Base-by-base conservation (phyloP, 2,329 filamentous ascomycete species). In the Alternaria ethzedia region DNA sequence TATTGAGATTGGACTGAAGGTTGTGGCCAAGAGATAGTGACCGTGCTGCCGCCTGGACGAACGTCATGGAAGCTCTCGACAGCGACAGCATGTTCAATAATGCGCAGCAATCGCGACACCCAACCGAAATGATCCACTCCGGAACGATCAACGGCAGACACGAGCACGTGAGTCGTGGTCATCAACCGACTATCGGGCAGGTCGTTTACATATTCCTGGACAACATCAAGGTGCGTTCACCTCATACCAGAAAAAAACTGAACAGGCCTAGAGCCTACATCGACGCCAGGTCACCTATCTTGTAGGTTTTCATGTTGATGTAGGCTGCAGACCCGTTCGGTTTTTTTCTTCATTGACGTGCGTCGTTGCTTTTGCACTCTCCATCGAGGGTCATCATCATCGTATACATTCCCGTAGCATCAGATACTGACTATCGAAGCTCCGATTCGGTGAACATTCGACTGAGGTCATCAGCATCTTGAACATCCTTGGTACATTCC, bases 391-490 rank as follows among this genome's bases (percentile, higher is more conserved):
- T n/a, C n/a, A n/a, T n/a, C n/a, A n/a, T n/a, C n/a, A n/a, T n/a
- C n/a, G n/a, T n/a, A n/a, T n/a, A n/a, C n/a, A n/a, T 32, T 32
- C 28, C 28, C 2, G 8, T 21, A n/a, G 15, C 23, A 20, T 21
- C 8, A 64, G 13, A 68, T 15, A 11, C 15, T 32, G 13, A 52
- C 13, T 2, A 17, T n/a, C 7, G 28, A 7, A 78, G 73, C 30
- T 49, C 28, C 63, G 65, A 7, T 76, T 78, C n/a, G 75, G 75
- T 15, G 63, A 68, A 17, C 51, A 64, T 1, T 77, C 76, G 5
- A 12, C 36, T 9, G 63, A 76, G 50, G 60, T 69, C 11, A 54
- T 25, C 5, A 57, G 57, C 6, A 71, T 74, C 28, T 60, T 67
- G 25, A 49, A 68, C 13, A 64, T 64, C 8, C 69, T 77, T 7